Evolutionary conservation across 495 filamentous ascomycete genomes (phyloP).

Genomic region (Hypoxylon intermedium): DNA sequence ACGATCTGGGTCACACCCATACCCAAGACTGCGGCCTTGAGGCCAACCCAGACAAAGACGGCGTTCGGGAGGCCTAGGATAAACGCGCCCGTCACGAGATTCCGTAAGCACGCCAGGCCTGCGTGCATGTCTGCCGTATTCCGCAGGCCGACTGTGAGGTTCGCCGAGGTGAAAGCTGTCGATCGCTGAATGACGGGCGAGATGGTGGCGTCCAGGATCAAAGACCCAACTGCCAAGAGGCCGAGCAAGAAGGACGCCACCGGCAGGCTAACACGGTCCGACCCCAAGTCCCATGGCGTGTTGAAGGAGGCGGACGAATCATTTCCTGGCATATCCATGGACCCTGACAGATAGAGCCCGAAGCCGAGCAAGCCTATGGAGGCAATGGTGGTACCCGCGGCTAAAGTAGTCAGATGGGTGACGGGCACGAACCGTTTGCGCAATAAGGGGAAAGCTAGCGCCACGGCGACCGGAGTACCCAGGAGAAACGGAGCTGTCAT

Average conservation of each 20-base stretch:
- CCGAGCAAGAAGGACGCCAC: conserved; percentile 49
- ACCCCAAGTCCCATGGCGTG: conserved; percentile 36
- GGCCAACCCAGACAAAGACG: conserved; percentile 43
- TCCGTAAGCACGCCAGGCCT: conserved; percentile 43
- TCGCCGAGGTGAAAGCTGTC: conserved; percentile 52
- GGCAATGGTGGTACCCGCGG: conserved; percentile 44
- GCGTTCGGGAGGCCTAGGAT: conserved; percentile 50
- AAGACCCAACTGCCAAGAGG: conserved; percentile 47
- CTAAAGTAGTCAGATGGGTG: conserved; percentile 41
- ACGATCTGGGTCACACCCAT: conserved; percentile 46
- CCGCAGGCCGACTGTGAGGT: conserved; percentile 46
- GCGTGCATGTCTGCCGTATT: conserved; percentile 54
- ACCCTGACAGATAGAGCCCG: conserved; percentile 47
- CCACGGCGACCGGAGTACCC: conserved; percentile 38
- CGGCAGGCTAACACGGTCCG: conserved; percentile 45
- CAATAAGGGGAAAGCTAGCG: conserved; percentile 34
- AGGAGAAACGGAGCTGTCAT: conserved; percentile 52
- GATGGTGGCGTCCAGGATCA: conserved; percentile 44
- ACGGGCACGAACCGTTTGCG: conserved; percentile 39
- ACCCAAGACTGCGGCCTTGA: conserved; percentile 44
- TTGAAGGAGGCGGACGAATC: conserved; percentile 18
- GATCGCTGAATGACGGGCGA: conserved; percentile 48
- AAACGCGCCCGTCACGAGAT: conserved; percentile 47
- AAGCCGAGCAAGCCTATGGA: conserved; percentile 51
- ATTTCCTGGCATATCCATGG: conserved; percentile 41